Evolutionary conservation across 1,139 yeast species (phyloP), one percentile per base, ranked within the genome.

Genomic region (Yamadazyma jaroonii): DNA sequence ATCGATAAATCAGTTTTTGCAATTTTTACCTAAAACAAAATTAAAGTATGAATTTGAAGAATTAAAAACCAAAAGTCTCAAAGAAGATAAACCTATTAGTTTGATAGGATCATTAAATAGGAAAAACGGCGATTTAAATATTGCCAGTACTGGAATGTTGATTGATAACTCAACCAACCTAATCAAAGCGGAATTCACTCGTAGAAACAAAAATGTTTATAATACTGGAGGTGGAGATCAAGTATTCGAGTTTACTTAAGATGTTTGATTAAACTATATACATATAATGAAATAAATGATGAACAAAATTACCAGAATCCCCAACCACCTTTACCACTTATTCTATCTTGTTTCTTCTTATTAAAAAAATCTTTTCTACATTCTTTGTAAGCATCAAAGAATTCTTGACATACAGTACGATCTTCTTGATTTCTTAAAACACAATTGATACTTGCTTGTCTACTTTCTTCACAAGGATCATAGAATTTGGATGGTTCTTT

Each of bases 401-500:
- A 90, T 45, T 86, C 95, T 46, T 74, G 77, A 58, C 98, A 92
- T 42, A 78, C 78, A 21, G 77, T 74, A 46, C 82, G 77, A 45
- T 77, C 81, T 46, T 87, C 92, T 52, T 83, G 90, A 53, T 84
- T 77, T 53, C 88, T 77, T 44, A 82, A 61, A 56, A 92, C 67
- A 52, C 98, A 92, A 47, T 77, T 78, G 50, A 89, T 67, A 25
- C 96, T 85, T 74, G 95, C 92, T 56, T 81, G 83, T 15, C 96
- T 74, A 31, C 95, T 84, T 54, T 88, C 90, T 40, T 83, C 85
- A 60, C 98, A 92, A 0, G 98, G 97, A 55, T 92, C 97, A 54
- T 84, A 90, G 58, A 74, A 92, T 57, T 84, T 80, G 6, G 95
- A 82, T 2, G 95, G 85, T 31, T 78, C 89, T 52, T 90, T 89